Percentiles rank a stretch among this genome's conserved stretches.
Conservation (phyloP, 306 rosid species). For the Prunus davidiana region DNA sequence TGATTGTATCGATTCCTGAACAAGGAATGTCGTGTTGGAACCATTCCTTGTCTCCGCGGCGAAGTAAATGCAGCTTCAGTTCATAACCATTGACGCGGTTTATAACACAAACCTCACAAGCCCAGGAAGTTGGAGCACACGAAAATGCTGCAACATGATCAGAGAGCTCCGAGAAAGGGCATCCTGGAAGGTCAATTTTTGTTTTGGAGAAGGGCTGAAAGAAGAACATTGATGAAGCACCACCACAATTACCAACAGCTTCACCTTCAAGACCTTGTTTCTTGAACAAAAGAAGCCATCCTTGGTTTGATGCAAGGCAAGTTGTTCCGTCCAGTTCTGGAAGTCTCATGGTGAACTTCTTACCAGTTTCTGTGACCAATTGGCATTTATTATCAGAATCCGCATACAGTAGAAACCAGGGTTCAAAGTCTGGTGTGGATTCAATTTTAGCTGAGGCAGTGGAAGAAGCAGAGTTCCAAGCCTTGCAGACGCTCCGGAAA, state of each 20-base stretch:
- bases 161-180: conserved; percentile 6
- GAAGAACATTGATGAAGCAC: conserved; percentile 27
- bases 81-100: background rate
- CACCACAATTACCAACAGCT: too few species aligned
- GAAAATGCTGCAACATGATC: conserved; percentile 32
- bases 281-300: conserved; percentile 36
- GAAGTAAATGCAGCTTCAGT: background rate
- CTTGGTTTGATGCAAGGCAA: conserved; percentile 36
- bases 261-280: too few species aligned
- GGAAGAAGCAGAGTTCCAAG: conserved; percentile 26
- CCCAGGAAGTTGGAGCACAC: conserved; percentile 11
- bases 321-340: conserved; percentile 23
- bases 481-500: conserved; percentile 33
- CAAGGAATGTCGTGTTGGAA: background rate
- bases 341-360: background rate
- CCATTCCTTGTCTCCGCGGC: conserved; percentile 13
- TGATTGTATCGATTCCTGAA: background rate
- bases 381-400: background rate
- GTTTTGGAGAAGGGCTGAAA: conserved; percentile 29
- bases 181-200: conserved; percentile 28
- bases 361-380: background rate
- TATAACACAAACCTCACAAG: conserved; percentile 22
- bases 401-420: conserved; percentile 26
- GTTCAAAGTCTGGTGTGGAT: background rate
- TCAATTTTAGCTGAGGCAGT: background rate